Base-by-base conservation (phyloP, 169 alveolate genomes). In the Haemoproteus tartakovskyi region DNA sequence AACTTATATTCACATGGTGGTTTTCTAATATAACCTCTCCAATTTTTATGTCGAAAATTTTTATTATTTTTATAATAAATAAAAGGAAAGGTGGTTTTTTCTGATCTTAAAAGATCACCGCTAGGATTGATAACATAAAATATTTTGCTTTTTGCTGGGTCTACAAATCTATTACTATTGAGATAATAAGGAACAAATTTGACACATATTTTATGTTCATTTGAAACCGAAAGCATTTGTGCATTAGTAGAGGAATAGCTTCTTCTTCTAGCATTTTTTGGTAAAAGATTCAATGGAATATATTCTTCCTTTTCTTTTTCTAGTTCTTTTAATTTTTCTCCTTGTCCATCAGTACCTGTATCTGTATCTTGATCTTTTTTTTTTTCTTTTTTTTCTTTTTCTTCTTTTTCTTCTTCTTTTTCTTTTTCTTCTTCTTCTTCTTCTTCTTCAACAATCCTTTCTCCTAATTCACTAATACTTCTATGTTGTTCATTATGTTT, bases 81-180 rank as follows among this genome's bases (percentile, higher is more conserved):
- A 50, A 74, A 74, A 12, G 84, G 84, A 38, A 45, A 56, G n/a
- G 78, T 74, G 3, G 84, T 78, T 33, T 74, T 62, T 57, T 74
- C 78, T 22, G 84, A 30, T 59, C 84, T 56, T 74, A 57, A 57
- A 57, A 74, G 47, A 74, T 74, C 84, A 8, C 84, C 84, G 45
- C 57, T 74, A 37, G 84, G 84, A 21, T 74, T 59, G 45, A 74
- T 74, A 29, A 74, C 74, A 74, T 45, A 74, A 57, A 74, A 74
- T 43, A 74, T 74, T 37, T 57, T 74, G 46, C 84, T 74, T 37
- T 38, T 74, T 56, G 43, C 46, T 18, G 84, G 84, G 46, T 74
- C 84, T 0, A 74, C 50, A 11, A 74, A 19, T 26, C 84, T 56
- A 21, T 26, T 3, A 36, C 84, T 74, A 24, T 22, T 40, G 16